A percentile compares a stretch with the other conserved stretches of the same genome.
Conservation (phyloP, 2,329 filamentous ascomycete genomes). For the Epichloe aotearoae region DNA sequence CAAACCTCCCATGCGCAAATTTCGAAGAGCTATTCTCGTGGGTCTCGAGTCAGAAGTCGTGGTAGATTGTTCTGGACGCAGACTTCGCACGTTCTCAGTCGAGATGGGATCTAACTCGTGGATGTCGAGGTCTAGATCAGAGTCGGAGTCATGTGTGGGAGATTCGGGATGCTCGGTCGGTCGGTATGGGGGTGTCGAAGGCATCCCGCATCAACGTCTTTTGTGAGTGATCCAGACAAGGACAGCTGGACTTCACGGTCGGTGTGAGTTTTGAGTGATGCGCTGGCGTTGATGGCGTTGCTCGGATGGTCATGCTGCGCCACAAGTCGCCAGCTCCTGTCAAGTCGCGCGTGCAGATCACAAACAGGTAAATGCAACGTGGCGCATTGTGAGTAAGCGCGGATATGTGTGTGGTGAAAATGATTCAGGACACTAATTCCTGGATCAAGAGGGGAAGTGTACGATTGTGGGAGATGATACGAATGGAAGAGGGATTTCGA, state of each 20-base stretch:
- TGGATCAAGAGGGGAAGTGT: background rate
- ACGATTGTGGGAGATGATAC: background rate
- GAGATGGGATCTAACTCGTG: slow-evolving; percentile 62
- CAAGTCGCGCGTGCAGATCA: slow-evolving; percentile 2
- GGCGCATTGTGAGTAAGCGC: slow-evolving; percentile 1
- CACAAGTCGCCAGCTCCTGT: background rate
- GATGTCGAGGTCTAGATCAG: slow-evolving; percentile 59
- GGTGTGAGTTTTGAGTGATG: slow-evolving; percentile 7
- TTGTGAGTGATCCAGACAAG: background rate
- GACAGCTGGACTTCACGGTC: slow-evolving; percentile 7
- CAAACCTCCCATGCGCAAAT: slow-evolving; percentile 52
- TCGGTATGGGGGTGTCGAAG: slow-evolving; percentile 38
- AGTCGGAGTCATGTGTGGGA: slow-evolving; percentile 57
- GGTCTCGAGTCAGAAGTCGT: slow-evolving; percentile 34
- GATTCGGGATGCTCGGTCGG: slow-evolving; percentile 51
- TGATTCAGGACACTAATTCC: too few relatives aligned
- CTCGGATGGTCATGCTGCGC: slow-evolving; percentile 11
- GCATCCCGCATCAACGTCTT: slow-evolving; percentile 34
- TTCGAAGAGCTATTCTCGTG: slow-evolving; percentile 56
- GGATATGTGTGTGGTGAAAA: background rate
- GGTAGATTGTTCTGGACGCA: slow-evolving; percentile 15
- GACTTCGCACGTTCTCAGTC: slow-evolving; percentile 20
- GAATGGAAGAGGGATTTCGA: background rate
- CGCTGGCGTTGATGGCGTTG: slow-evolving; percentile 7
- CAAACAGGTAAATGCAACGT: slow-evolving; percentile 6